These are phyloP conservation scores for Acer saccharum DNA, from an alignment of 345 rosid species.

Conservation along the genomic window DNA sequence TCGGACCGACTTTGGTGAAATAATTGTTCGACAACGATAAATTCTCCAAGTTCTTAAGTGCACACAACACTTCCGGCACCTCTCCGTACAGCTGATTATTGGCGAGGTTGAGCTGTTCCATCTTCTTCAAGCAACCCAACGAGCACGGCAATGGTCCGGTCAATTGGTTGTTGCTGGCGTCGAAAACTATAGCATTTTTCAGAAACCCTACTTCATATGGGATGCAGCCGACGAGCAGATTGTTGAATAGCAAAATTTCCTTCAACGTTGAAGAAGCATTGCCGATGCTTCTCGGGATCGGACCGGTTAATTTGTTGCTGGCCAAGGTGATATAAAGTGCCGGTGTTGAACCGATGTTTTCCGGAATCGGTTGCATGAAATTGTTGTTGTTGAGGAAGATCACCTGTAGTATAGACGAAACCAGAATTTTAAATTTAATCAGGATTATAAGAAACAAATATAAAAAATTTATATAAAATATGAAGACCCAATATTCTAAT, in stretches of 20 bases:
- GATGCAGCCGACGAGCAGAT: slow-evolving; percentile 37
- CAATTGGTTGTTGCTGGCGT: slow-evolving; percentile 40
- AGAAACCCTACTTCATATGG: slow-evolving; percentile 49
- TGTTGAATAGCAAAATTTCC: slow-evolving; percentile 43
- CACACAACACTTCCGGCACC: slow-evolving; percentile 45
- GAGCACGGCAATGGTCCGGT: slow-evolving; percentile 51
- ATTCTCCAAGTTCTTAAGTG: slow-evolving; percentile 25
- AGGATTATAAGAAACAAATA: no score
- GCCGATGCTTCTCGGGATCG: slow-evolving; percentile 36
- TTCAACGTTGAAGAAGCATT: slow-evolving; percentile 29
- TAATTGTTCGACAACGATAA: slow-evolving; percentile 45
- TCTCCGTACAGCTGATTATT: slow-evolving; percentile 39
- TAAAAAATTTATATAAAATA: no score
- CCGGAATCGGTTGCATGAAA: slow-evolving; percentile 35
- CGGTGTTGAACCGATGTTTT: slow-evolving; percentile 33
- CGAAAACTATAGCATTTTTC: slow-evolving; percentile 32
- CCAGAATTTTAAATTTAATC: no score
- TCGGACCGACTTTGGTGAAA: slow-evolving; percentile 38
- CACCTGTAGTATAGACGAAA: slow-evolving; percentile 16
- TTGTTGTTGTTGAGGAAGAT: slow-evolving; percentile 51
- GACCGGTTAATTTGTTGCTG: slow-evolving; percentile 46
- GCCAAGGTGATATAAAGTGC: slow-evolving; percentile 44
- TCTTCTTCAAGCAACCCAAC: slow-evolving; percentile 39
- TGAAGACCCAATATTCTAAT: no score
- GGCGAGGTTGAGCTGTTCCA: slow-evolving; percentile 44